Evolutionary conservation across 495 filamentous ascomycete species (phyloP).

Genomic region (Neurospora hispaniola): DNA sequence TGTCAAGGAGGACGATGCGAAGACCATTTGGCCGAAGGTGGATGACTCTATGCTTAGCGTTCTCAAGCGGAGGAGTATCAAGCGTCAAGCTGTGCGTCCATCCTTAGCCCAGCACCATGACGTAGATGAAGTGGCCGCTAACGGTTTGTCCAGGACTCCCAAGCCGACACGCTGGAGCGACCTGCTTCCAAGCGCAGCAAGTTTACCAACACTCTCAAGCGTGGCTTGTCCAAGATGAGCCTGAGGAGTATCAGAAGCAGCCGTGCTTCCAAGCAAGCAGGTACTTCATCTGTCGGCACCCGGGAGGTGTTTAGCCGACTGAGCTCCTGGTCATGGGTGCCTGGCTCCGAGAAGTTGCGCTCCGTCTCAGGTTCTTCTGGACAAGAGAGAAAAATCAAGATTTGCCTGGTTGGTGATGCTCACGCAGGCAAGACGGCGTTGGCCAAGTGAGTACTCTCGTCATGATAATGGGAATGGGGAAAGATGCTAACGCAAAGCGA

Average conservation of each 20-base stretch:
- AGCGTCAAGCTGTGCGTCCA: neutral
- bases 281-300: neutral
- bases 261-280: neutral
- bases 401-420: conserved; percentile 13
- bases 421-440: conserved; percentile 16
- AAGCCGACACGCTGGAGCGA: neutral
- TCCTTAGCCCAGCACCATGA: neutral
- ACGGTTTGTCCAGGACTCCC: neutral
- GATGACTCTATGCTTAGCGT: neutral
- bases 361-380: neutral
- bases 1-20: neutral
- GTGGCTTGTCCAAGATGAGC: conserved; percentile 2
- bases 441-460: conserved; percentile 1
- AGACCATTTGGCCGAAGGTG: neutral
- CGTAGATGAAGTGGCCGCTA: neutral
- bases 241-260: neutral
- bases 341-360: neutral
- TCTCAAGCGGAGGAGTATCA: neutral
- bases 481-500: neutral
- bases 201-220: conserved; percentile 1
- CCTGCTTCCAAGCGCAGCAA: conserved; percentile 9
- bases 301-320: conserved; percentile 4
- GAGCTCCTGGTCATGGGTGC: neutral
- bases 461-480: neutral
- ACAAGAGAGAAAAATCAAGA: conserved; percentile 8